A percentile compares a stretch with the other conserved stretches of the same genome.
phyloP scores from a whole-genome alignment of 2,329 filamentous ascomycete species.

The Sporothrix globosa region DNA sequence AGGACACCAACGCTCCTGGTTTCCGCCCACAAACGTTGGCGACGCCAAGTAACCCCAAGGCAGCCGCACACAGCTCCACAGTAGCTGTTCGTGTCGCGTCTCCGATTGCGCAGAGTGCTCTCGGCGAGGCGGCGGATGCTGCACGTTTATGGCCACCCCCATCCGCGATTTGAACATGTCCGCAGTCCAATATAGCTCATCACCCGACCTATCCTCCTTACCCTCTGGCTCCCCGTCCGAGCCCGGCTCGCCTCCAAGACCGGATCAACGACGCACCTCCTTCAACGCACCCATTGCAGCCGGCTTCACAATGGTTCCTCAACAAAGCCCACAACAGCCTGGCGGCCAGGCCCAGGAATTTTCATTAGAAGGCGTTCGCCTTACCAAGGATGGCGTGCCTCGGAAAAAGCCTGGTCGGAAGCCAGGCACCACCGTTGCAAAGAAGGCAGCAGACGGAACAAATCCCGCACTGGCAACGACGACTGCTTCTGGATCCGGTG shows the following conservation, averaged over 20 bases:
- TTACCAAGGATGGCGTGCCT: slow-evolving; percentile 62
- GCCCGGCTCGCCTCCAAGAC: slow-evolving; percentile 51
- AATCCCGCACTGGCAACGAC: slow-evolving; percentile 39
- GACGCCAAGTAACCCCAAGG: background rate
- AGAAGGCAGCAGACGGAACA: slow-evolving; percentile 36
- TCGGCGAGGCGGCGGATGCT: slow-evolving; percentile 3
- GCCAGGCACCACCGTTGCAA: slow-evolving; percentile 53
- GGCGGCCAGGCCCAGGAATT: slow-evolving; percentile 7
- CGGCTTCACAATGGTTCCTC: slow-evolving; percentile 43
- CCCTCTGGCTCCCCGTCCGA: slow-evolving; percentile 57
- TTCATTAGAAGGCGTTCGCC: slow-evolving; percentile 50
- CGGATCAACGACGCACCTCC: slow-evolving; percentile 45
- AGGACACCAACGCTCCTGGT: background rate
- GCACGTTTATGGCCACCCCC: slow-evolving; percentile 31
- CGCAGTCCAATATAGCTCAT: slow-evolving; percentile 50
- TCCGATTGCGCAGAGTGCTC: slow-evolving; percentile 7
- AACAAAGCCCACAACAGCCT: slow-evolving; percentile 40
- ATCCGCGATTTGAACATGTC: slow-evolving; percentile 43
- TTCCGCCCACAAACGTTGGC: background rate
- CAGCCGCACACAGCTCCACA: slow-evolving; percentile 5
- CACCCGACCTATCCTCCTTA: slow-evolving; percentile 56
- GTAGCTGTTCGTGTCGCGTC: slow-evolving; percentile 7
- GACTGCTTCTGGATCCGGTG: slow-evolving; percentile 44
- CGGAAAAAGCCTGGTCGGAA: slow-evolving; percentile 68
- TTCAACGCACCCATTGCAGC: slow-evolving; percentile 48